Conservation (phyloP, 1,284 basidiomycete genomes). For the Papiliotrema fonsecae region DNA sequence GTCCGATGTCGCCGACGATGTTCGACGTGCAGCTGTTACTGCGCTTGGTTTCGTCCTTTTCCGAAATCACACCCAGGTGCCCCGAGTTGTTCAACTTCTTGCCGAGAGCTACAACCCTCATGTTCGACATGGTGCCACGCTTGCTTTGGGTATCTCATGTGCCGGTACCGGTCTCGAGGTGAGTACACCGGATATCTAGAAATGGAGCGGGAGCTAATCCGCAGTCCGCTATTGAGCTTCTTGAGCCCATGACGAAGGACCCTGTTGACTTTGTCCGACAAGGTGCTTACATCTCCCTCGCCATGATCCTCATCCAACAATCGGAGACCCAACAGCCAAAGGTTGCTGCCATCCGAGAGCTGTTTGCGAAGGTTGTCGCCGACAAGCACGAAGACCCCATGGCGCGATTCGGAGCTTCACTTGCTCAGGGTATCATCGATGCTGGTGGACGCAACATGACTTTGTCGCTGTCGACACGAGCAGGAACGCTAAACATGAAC, state of each 20-base stretch:
- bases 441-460: constrained; percentile 93
- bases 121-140: constrained; percentile 88
- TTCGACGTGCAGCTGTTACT: constrained; percentile 88
- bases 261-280: constrained; percentile 95
- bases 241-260: constrained; percentile 95
- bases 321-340: constrained; percentile 83
- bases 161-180: constrained; percentile 93
- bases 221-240: constrained; percentile 82
- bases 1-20: constrained; percentile 94
- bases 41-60: constrained; percentile 90
- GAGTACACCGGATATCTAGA: constrained; percentile 6
- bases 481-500: constrained; percentile 79
- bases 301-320: constrained; percentile 93
- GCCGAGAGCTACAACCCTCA: constrained; percentile 99
- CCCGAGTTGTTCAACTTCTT: constrained; percentile 86
- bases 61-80: constrained; percentile 90
- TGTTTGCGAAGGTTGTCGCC: constrained; percentile 79
- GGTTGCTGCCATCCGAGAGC: constrained; percentile 67
- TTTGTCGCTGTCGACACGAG: constrained; percentile 83
- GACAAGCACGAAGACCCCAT: constrained; percentile 98
- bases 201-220: not conserved
- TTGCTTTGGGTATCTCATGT: constrained; percentile 90
- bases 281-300: constrained; percentile 89
- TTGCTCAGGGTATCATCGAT: constrained; percentile 93
- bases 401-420: constrained; percentile 90